phyloP scores from a whole-genome alignment of 2,329 filamentous ascomycete species.

The Albophoma yamanashiensis region DNA sequence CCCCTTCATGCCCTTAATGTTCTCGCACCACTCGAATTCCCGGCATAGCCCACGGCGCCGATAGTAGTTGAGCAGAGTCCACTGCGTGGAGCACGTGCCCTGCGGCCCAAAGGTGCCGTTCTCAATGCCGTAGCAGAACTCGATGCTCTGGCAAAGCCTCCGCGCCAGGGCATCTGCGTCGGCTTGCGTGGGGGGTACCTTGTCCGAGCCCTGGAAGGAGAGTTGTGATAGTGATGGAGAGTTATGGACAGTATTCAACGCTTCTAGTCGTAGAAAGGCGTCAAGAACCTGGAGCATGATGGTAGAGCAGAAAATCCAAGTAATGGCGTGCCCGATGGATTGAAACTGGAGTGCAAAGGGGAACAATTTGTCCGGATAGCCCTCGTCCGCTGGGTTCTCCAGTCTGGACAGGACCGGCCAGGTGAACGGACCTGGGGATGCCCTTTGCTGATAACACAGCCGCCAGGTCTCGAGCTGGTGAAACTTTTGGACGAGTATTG shows the following conservation, averaged over 20 bases:
- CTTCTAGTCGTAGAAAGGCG: neutral
- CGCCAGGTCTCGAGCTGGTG: neutral
- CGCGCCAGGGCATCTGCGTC: neutral
- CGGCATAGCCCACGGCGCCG: neutral
- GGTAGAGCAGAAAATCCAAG: neutral
- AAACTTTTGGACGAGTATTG: neutral
- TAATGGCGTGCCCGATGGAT: neutral
- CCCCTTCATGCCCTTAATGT: neutral
- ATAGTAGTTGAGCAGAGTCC: neutral
- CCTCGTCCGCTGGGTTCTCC: neutral
- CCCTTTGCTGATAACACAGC: neutral
- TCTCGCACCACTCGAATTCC: neutral
- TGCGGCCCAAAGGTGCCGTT: neutral
- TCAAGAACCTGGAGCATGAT: neutral
- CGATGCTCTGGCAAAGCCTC: neutral
- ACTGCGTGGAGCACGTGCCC: neutral
- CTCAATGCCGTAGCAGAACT: neutral
- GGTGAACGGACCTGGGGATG: neutral
- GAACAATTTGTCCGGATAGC: neutral
- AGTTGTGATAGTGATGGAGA: no score
- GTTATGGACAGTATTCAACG: neutral
- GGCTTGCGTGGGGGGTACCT: neutral
- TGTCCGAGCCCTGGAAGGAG: neutral
- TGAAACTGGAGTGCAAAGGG: neutral
- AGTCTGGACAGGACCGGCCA: neutral